Percentiles rank a stretch among this genome's conserved stretches.
Conservation (phyloP, 305 asterid species). For the Rubia tinctorum region DNA sequence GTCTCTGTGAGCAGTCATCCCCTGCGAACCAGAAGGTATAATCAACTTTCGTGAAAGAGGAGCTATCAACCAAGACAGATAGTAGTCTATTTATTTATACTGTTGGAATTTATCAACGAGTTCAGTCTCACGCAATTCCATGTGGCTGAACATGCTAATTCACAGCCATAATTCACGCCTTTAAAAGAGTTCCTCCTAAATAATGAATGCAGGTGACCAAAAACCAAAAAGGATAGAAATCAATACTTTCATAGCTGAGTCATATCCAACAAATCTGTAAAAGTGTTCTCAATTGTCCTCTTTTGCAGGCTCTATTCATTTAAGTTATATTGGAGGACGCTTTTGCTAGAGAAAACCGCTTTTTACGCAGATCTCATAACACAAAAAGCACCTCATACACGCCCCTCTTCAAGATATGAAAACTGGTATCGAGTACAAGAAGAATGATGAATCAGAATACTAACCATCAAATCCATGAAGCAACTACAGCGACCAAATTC, state of each 20-base stretch:
- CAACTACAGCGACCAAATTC: conserved; percentile 90
- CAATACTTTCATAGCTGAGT: conserved; percentile 1
- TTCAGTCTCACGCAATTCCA: not conserved
- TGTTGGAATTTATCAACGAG: not conserved
- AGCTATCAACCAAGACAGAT: not conserved
- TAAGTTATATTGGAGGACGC: not conserved
- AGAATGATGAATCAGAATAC: conserved; percentile 19
- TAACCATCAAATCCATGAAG: conserved; percentile 92
- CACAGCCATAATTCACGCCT: not conserved
- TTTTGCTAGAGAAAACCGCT: too few relatives aligned
- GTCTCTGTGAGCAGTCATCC: conserved; percentile 77
- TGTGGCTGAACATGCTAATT: not conserved
- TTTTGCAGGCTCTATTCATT: not conserved
- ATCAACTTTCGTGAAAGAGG: not conserved
- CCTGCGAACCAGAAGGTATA: conserved; percentile 37
- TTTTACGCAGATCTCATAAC: not conserved
- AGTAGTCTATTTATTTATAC: not conserved
- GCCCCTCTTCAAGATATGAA: not conserved
- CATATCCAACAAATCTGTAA: not conserved
- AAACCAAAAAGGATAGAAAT: not conserved
- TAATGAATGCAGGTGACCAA: not conserved
- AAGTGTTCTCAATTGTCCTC: not conserved
- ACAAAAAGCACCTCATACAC: not conserved
- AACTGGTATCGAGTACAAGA: not conserved
- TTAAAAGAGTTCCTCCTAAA: conserved; percentile 1